Evolutionary conservation across 2,329 filamentous ascomycete genomes (phyloP), one percentile per base, ranked within the genome.

Genomic region (Penicillium digitatum): DNA sequence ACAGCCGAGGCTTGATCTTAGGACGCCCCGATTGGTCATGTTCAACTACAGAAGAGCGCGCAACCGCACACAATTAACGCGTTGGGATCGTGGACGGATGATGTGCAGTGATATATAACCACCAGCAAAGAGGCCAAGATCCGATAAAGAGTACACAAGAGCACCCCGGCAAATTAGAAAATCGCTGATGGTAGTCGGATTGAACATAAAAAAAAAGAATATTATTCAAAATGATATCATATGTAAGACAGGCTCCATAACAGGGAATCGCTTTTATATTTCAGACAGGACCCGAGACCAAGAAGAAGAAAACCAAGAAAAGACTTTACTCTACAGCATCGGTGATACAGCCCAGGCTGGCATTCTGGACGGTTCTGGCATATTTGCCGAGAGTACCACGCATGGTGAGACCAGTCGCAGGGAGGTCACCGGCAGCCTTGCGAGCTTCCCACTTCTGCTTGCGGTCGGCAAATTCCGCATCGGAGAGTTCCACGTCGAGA

Each of bases 371-470:
- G 37, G 63, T 64, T 56, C 72, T 71, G 44, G 87, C 86, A 66
- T 90, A 90, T 75, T 90, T 90, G 60, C 81, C 83, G 62, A 90
- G 74, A 6, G 87, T 89, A 46, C 87, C 87, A 65, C 83, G 81
- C 65, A 77, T 77, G 54, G 82, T 81, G 54, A 81, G 74, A 57
- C 80, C 71, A 2, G 87, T 87, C 27, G 81, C 67, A 31, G 74
- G 73, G 26, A 75, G 62, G 55, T 69, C 62, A 22, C 74, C 74
- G 16, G 66, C 70, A 24, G 62, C 68, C 63, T 71, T 71, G 55
- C 69, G 72, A 24, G 67, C 78, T 68, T 80, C 81, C 87, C 87
- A 90, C 53, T 77, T 78, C 63, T 79, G 76, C 61, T 78, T 76
- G 55, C 87, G 78, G 66, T 74, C 74, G 11, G 74, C 78, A 66